Base-by-base conservation (phyloP, 2,329 filamentous ascomycete genomes). In the Diaporthe eres region DNA sequence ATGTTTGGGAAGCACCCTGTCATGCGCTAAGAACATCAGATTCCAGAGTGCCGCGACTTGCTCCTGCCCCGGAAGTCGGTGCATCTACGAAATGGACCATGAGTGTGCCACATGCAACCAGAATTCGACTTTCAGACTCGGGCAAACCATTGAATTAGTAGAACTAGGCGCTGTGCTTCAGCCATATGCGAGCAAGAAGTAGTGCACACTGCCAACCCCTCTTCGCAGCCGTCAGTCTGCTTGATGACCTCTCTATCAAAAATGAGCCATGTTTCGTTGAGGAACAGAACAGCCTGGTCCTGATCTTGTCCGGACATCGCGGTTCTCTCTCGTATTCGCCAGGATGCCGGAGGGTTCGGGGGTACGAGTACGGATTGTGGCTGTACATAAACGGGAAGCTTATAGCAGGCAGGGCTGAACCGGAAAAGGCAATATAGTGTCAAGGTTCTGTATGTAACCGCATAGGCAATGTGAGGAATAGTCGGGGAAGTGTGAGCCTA, bases 191-290 rank as follows among this genome's bases (percentile, higher is more conserved):
- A 12, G 44, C 19, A 53, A 25, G 1, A 9, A 51, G 31, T 7
- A 3, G 42, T 31, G n/a, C 19, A 22, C 12, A 44, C 39, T 44
- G 57, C 10, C 34, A 10, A 42, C 39, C 4, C n/a, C 3, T 78
- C 83, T 77, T 90, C 84, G 85, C 86, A 85, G 70, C 84, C 82
- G 81, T 92, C 91, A 79, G 89, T 90, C 71, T 85, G 85, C 60
- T 87, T 85, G n/a, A 92, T 81, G 22, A 91, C 85, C 15, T 84
- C 83, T 12, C 84, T 80, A 78, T 92, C 90, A 79, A 92, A 88
- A 49, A 90, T 81, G 82, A 90, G 92, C 89, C 89, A 92, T 90
- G 90, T 92, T 55, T 87, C 85, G 81, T 88, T 86, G 80, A 91
- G 91, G 31, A 91, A 81, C n/a, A 86, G 5, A 79, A 81, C 91